Base-by-base conservation (phyloP, 2,329 filamentous ascomycete genomes). In the Clarireedia paspali region DNA sequence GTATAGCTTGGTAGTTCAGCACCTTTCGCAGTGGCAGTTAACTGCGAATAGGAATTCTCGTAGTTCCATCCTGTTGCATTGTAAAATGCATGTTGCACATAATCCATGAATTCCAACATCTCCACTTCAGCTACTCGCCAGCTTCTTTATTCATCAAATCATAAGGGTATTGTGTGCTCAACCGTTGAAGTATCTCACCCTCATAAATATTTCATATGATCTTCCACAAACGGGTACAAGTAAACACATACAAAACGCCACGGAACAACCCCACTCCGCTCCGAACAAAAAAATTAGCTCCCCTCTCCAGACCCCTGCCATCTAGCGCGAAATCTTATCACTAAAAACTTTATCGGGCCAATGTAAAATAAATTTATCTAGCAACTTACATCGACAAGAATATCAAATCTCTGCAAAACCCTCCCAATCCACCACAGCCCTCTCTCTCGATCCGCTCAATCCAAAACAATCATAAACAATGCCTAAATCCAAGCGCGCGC, bases 91-190 rank as follows among this genome's bases (percentile, higher is more conserved):
- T 87, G 82, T 74, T 95, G 90, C 76, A 96, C 87, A 77, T 95
- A 92, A 74, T 95, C 91, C 89, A 96, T 95, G 77, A 96, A 96
- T 74, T 91, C 87, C 75, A 94, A 85, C 91, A 96, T 96, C 24
- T 54, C 51, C 50, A 26, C 30, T 46, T n/a, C 30, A 58, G 20
- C 36, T 48, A 12, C 30, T 34, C 30, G 9, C 30, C 30, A 34
- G 30, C 30, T 34, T 4, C 30, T 34, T 34, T 12, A 34, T 34
- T 9, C 12, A 34, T 34, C 30, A 34, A 34, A 34, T 34, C 30
- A 34, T 34, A 34, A 34, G 30, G 30, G 30, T 34, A 12, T 12
- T 34, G 30, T 34, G 30, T 34, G 10, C 30, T 30, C 27, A 7
- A 30, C 9, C 27, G 26, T 27, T 30, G 30, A 34, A 34, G 30